A percentile compares a stretch with the other conserved stretches of the same genome.
Conservation (phyloP, 2,329 filamentous ascomycete genomes). For the Nothophaeocryptopus gaeumannii region DNA sequence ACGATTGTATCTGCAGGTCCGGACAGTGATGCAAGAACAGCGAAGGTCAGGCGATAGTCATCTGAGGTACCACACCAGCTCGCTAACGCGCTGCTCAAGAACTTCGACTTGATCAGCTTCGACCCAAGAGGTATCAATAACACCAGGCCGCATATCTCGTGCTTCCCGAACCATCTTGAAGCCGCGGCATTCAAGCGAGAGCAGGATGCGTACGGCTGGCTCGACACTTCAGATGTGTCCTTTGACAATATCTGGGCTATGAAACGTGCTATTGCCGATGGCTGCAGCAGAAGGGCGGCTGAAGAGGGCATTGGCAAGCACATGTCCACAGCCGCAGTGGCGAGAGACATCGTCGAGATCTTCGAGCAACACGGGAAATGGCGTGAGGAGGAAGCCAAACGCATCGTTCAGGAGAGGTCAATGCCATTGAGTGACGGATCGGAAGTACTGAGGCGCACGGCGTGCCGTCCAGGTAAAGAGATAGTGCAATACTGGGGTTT, state of each 20-base stretch:
- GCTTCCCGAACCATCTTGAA: constrained; percentile 33
- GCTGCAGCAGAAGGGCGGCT: constrained; percentile 12
- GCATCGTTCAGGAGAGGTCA: constrained; percentile 1
- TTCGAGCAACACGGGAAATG: constrained; percentile 41
- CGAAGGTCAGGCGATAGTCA: no score
- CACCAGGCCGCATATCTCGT: constrained; percentile 35
- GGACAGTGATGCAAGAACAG: no score
- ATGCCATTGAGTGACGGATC: constrained; percentile 18
- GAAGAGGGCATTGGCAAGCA: constrained; percentile 41
- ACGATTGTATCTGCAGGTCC: constrained; percentile 5
- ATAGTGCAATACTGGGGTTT: constrained; percentile 42
- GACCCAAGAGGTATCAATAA: constrained; percentile 44
- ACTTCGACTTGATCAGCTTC: constrained; percentile 45
- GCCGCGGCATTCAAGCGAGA: constrained; percentile 39
- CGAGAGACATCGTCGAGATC: constrained; percentile 50
- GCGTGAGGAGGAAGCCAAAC: constrained; percentile 21
- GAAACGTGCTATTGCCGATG: constrained; percentile 33
- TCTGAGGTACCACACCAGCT: no score
- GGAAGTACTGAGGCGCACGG: constrained; percentile 4
- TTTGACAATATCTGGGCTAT: constrained; percentile 45
- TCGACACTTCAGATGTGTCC: constrained; percentile 39
- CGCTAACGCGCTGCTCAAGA: no score
- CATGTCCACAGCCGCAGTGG: constrained; percentile 48
- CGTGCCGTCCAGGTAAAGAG: constrained; percentile 31
- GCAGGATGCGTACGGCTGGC: constrained; percentile 36